These are phyloP conservation scores for Zygosaccharomyces lentus DNA, from an alignment of 805 yeast species.

Conservation along the genomic window DNA sequence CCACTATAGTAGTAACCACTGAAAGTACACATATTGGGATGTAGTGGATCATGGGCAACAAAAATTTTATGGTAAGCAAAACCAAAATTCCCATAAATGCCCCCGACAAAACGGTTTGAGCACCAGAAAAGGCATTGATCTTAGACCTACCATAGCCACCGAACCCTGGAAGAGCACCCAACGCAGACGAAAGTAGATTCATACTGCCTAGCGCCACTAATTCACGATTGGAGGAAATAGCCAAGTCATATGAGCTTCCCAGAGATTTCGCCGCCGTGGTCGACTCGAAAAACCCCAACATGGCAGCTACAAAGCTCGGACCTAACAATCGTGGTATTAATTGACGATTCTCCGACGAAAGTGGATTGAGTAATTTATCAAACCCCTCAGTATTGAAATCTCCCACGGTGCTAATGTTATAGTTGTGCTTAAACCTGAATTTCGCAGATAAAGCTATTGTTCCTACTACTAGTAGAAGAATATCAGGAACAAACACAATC, in stretches of 20 bases:
- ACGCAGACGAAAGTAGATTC: slow-evolving; percentile 54
- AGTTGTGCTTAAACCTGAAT: slow-evolving; percentile 44
- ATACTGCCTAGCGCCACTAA: slow-evolving; percentile 81
- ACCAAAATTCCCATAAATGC: slow-evolving; percentile 76
- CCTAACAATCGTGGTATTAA: slow-evolving; percentile 54
- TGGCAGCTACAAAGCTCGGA: slow-evolving; percentile 73
- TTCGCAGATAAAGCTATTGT: slow-evolving; percentile 50
- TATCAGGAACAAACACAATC: slow-evolving; percentile 76
- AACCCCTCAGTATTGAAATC: slow-evolving; percentile 49
- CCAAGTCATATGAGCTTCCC: slow-evolving; percentile 64
- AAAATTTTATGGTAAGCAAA: slow-evolving; percentile 54
- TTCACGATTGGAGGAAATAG: slow-evolving; percentile 78
- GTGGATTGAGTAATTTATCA: slow-evolving; percentile 51
- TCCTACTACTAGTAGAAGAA: slow-evolving; percentile 63
- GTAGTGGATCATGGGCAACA: slow-evolving; percentile 61
- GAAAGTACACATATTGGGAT: slow-evolving; percentile 78
- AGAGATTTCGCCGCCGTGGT: slow-evolving; percentile 88
- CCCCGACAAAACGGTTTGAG: slow-evolving; percentile 80
- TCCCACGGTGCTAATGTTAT: slow-evolving; percentile 70
- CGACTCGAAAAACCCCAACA: slow-evolving; percentile 87
- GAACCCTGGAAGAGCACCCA: slow-evolving; percentile 80
- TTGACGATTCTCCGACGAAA: slow-evolving; percentile 43
- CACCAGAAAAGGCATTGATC: slow-evolving; percentile 83
- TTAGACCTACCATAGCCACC: slow-evolving; percentile 96
- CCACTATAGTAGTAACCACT: slow-evolving; percentile 75